These are phyloP conservation scores for Vicia sativa DNA, from an alignment of 306 rosid genomes.

Conservation along the genomic window DNA sequence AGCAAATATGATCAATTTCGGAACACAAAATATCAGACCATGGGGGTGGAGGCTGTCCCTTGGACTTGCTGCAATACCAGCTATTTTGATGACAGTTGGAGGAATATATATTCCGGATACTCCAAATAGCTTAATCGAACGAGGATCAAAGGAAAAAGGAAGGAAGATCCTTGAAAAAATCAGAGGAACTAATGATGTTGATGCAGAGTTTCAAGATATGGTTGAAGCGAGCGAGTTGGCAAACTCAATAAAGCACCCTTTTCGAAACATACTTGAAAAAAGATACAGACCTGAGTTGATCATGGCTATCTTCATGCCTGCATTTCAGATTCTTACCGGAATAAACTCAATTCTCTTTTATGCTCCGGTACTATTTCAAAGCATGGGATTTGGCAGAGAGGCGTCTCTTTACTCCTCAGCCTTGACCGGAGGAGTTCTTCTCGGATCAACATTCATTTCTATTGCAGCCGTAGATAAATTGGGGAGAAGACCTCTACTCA, in stretches of 20 bases:
- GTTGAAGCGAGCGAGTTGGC: conserved; percentile 80
- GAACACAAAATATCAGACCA: conserved; percentile 68
- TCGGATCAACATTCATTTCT: conserved; percentile 69
- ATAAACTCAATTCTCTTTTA: conserved; percentile 84
- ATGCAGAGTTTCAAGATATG: conserved; percentile 86
- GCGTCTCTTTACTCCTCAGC: conserved; percentile 85
- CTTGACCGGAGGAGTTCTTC: conserved; percentile 86
- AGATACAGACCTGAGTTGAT: conserved; percentile 73
- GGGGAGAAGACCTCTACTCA: conserved; percentile 69
- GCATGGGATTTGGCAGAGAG: conserved; percentile 76
- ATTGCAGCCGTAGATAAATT: conserved; percentile 77
- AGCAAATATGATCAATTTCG: conserved; percentile 88
- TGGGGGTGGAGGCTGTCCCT: conserved; percentile 98
- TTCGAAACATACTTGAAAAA: conserved; percentile 64
- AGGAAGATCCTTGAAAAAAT: conserved; percentile 63
- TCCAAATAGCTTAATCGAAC: conserved; percentile 77
- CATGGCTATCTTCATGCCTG: conserved; percentile 86
- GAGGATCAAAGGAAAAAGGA: conserved; percentile 59
- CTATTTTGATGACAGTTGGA: conserved; percentile 74
- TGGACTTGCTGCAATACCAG: conserved; percentile 82
- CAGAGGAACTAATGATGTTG: conserved; percentile 68
- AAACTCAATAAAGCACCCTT: conserved; percentile 66
- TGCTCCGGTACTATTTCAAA: conserved; percentile 84
- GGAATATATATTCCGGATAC: conserved; percentile 86
- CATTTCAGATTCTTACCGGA: conserved; percentile 86